Conservation (phyloP, 768 basidiomycete species). For the Psilocybe cubensis region DNA sequence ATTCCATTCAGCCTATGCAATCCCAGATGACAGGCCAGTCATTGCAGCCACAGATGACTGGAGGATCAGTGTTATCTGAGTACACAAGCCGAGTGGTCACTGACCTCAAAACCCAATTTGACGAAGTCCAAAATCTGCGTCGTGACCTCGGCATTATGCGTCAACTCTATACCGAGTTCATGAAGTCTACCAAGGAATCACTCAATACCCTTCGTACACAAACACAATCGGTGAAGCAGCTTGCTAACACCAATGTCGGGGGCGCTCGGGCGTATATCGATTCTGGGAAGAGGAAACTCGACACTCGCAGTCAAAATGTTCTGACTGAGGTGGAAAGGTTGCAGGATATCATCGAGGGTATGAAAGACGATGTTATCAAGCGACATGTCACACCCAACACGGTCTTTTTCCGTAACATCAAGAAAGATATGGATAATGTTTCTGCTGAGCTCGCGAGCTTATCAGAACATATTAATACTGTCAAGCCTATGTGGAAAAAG, state of each 20-base stretch:
- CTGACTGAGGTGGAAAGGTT: conserved; percentile 93
- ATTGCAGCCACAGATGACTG: conserved; percentile 73
- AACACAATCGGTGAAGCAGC: conserved; percentile 85
- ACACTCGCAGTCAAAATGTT: conserved; percentile 84
- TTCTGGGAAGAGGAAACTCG: conserved; percentile 91
- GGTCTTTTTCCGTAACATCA: conserved; percentile 67
- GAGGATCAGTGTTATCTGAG: conserved; percentile 73
- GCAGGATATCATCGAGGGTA: conserved; percentile 85
- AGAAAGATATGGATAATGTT: conserved; percentile 69
- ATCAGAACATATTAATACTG: conserved; percentile 82
- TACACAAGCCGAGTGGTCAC: conserved; percentile 73
- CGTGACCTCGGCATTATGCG: conserved; percentile 93
- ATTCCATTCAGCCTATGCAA: conserved; percentile 41
- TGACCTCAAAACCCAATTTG: conserved; percentile 91
- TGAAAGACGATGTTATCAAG: conserved; percentile 92
- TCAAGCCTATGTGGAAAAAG: conserved; percentile 98
- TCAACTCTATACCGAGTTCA: conserved; percentile 93
- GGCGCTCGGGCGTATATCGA: conserved; percentile 89
- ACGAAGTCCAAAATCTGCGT: conserved; percentile 92
- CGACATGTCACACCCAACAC: conserved; percentile 85
- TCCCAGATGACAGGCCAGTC: conserved; percentile 72
- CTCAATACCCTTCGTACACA: conserved; percentile 79
- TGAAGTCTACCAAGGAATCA: conserved; percentile 88
- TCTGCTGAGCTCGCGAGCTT: conserved; percentile 75
- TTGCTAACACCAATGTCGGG: conserved; percentile 81